phyloP scores from a whole-genome alignment of 495 filamentous ascomycete species.

The Neurospora intermedia region DNA sequence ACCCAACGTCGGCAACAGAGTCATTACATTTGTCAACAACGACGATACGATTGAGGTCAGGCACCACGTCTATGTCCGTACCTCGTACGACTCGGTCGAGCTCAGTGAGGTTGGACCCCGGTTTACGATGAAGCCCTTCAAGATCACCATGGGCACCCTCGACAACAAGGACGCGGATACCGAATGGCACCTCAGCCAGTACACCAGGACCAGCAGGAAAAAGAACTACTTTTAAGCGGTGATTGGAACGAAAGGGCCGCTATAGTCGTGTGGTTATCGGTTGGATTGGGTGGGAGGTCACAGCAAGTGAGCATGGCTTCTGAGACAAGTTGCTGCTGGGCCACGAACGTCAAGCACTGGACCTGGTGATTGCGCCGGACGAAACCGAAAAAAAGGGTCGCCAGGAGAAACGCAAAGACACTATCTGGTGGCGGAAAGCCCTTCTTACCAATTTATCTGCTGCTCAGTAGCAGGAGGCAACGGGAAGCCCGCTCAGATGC shows the following conservation, averaged over 20 bases:
- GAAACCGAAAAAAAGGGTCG: slow-evolving; percentile 51
- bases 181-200: slow-evolving; percentile 91
- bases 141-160: slow-evolving; percentile 84
- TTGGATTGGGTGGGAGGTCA: not conserved
- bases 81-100: slow-evolving; percentile 79
- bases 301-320: slow-evolving; percentile 49
- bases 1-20: slow-evolving; percentile 71
- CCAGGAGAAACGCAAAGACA: slow-evolving; percentile 74
- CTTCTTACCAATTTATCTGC: slow-evolving; percentile 87
- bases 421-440: slow-evolving; percentile 94
- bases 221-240: slow-evolving; percentile 72
- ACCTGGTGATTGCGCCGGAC: slow-evolving; percentile 75
- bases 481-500: slow-evolving; percentile 83
- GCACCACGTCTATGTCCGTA: slow-evolving; percentile 49
- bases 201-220: slow-evolving; percentile 83
- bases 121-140: slow-evolving; percentile 94
- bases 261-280: not conserved
- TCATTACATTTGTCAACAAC: slow-evolving; percentile 90
- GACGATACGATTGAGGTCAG: slow-evolving; percentile 79
- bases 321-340: slow-evolving; percentile 72
- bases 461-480: slow-evolving; percentile 90
- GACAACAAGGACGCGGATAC: slow-evolving; percentile 95
- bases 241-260: not conserved
- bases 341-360: slow-evolving; percentile 58
- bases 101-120: slow-evolving; percentile 89